Evolutionary conservation across 306 rosid genomes (phyloP).

Genomic region (Dalbergia cochinchinensis): DNA sequence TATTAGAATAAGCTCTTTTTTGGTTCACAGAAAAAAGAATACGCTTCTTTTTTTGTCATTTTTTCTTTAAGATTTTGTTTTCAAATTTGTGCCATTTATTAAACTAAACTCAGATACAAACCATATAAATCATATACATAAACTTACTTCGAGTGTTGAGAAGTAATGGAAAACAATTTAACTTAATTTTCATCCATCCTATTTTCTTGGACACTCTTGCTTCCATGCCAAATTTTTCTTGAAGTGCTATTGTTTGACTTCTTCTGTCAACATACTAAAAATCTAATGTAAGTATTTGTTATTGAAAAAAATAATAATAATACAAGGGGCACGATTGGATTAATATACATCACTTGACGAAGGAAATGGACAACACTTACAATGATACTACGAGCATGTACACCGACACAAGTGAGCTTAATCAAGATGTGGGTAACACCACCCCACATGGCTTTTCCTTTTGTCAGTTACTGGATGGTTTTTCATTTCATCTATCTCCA

Average conservation of each 20-base stretch:
- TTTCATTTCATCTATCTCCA: constrained; percentile 15
- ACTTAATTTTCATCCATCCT: too few relatives aligned
- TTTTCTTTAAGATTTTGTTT: too few relatives aligned
- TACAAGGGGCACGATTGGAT: not conserved
- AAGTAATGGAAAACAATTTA: not conserved
- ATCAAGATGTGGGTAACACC: constrained; percentile 15
- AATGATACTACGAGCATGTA: constrained; percentile 13
- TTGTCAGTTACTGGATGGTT: constrained; percentile 11
- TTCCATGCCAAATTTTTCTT: not conserved
- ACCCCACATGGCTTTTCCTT: not conserved
- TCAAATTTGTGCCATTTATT: too few relatives aligned
- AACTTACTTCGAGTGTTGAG: too few relatives aligned
- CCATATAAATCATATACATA: too few relatives aligned
- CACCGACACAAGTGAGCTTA: constrained; percentile 36
- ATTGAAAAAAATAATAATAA: not conserved
- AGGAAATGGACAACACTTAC: not conserved
- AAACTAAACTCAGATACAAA: too few relatives aligned
- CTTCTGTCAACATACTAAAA: not conserved
- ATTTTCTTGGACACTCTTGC: not conserved
- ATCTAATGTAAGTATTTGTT: not conserved
- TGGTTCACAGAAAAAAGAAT: too few relatives aligned
- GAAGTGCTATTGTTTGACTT: not conserved
- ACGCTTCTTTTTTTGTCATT: too few relatives aligned
- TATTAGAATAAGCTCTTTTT: too few relatives aligned
- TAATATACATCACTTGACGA: not conserved